These are phyloP conservation scores for Beauveria varroae DNA, from an alignment of 2,329 filamentous ascomycete species.

Conservation along the genomic window DNA sequence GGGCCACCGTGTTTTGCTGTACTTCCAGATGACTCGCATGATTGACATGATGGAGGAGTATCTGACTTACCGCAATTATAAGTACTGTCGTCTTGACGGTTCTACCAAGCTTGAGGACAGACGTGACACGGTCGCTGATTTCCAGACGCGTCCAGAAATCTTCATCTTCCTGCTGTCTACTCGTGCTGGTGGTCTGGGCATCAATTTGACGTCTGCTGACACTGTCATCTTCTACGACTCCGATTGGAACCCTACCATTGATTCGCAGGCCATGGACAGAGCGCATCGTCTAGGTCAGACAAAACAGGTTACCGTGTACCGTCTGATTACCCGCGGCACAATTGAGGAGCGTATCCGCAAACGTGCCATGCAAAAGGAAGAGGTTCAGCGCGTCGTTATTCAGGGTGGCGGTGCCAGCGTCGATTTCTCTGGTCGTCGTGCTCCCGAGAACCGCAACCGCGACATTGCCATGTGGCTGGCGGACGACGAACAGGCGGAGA, in stretches of 20 bases:
- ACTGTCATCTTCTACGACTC: slow-evolving; percentile 99
- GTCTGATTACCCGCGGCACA: slow-evolving; percentile 90
- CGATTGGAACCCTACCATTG: slow-evolving; percentile 98
- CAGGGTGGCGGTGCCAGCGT: slow-evolving; percentile 84
- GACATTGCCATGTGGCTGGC: slow-evolving; percentile 99
- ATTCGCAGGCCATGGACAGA: slow-evolving; percentile 97
- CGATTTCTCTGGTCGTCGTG: slow-evolving; percentile 89
- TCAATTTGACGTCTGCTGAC: slow-evolving; percentile 92
- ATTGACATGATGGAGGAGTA: slow-evolving; percentile 99
- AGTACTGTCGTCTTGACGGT: slow-evolving; percentile 92
- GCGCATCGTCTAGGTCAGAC: slow-evolving; percentile 97
- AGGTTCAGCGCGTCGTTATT: slow-evolving; percentile 96
- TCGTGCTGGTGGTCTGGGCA: slow-evolving; percentile 92
- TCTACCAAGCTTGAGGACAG: slow-evolving; percentile 96
- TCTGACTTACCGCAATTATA: slow-evolving; percentile 97
- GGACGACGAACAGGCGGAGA: slow-evolving; percentile 90
- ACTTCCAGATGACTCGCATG: slow-evolving; percentile 99
- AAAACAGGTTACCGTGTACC: slow-evolving; percentile 91
- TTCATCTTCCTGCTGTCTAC: slow-evolving; percentile 97
- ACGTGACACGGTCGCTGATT: slow-evolving; percentile 91
- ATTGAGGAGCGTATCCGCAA: slow-evolving; percentile 98
- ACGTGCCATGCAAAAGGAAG: slow-evolving; percentile 94
- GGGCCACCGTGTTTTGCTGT: slow-evolving; percentile 86
- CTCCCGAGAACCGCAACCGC: slow-evolving; percentile 86
- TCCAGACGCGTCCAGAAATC: slow-evolving; percentile 89